phyloP scores from a whole-genome alignment of 306 rosid genomes.

The Cicer yamashitae region DNA sequence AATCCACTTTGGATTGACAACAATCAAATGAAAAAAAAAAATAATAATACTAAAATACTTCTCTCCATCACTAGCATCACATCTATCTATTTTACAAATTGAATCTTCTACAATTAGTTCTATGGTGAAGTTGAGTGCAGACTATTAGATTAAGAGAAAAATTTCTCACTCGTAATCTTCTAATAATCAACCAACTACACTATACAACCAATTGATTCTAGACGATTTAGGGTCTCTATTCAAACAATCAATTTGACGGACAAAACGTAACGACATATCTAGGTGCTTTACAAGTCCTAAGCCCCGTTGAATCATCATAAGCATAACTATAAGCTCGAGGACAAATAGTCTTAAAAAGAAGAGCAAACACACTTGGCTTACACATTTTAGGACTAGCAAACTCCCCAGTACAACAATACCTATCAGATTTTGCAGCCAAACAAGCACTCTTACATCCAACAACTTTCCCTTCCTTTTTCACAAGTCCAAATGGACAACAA shows the following conservation, averaged over 20 bases:
- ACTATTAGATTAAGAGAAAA: no score
- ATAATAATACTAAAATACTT: no score
- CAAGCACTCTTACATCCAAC: slow-evolving; percentile 98
- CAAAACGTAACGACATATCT: slow-evolving; percentile 91
- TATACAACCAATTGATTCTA: no score
- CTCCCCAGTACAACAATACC: slow-evolving; percentile 88
- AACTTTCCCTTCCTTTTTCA: slow-evolving; percentile 69
- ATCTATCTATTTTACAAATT: no score
- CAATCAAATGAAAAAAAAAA: no score
- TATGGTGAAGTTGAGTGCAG: no score
- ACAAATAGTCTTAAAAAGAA: slow-evolving; percentile 89
- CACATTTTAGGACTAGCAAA: slow-evolving; percentile 78
- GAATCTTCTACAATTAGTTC: no score
- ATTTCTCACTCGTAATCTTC: no score
- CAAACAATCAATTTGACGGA: slow-evolving; percentile 40
- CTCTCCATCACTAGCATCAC: no score
- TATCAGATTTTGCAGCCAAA: slow-evolving; percentile 92
- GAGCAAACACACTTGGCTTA: slow-evolving; percentile 86
- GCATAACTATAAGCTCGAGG: slow-evolving; percentile 98
- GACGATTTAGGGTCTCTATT: no score
- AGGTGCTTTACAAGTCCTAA: slow-evolving; percentile 81
- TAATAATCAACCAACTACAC: no score
- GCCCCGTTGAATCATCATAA: slow-evolving; percentile 86
- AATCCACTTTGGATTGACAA: background rate
- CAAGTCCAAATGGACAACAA: slow-evolving; percentile 86